Base-by-base conservation (phyloP, 2,329 filamentous ascomycete genomes). In the Fusarium chaquense region DNA sequence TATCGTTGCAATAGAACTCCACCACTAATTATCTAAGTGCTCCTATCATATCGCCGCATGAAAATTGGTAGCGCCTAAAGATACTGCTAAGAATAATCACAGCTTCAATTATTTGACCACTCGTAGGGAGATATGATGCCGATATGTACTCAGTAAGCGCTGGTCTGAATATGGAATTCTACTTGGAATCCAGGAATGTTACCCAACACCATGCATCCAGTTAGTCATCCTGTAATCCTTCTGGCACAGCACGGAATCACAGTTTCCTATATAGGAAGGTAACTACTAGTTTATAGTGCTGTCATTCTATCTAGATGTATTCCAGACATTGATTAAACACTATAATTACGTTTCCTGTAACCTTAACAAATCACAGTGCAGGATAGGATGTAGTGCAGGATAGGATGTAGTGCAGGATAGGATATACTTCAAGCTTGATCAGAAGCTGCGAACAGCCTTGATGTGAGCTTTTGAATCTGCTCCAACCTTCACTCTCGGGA, bases 61-160 rank as follows among this genome's bases (percentile, higher is more conserved):
- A 36, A 6, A 3, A 18, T 18, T 2, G 18, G 18, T 10, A 9
- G 2, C 9, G 16, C 18, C 16, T 5, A 36, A 10, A n/a, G 16
- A 36, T 35, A 5, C 16, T n/a, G 33, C 8, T 38, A 6, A 18
- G 18, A 20, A 20, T 13, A 4, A 2, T 5, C 10, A n/a, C 18
- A 38, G 10, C 10, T 0, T 7, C 11, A 20, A 38, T 38, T 20
- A 13, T 12, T 2, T 38, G 10, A 18, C 35, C 35, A 6, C 1
- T 38, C 2, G 18, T 12, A 38, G 3, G n/a, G 0, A 4, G 5
- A 20, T 20, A 13, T 22, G n/a, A 13, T 40, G n/a, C 1, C 11
- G 28, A 30, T 30, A 20, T 40, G 12, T 13, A 20, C n/a, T 20
- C 33, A 35, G 36, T 40, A 40, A 22, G 36, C n/a, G 8, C 36